A percentile compares a stretch with the other conserved stretches of the same genome.
Evolutionary conservation across 139 green algal species (phyloP).

Genomic region (Chlamydomonas schloesseri): DNA sequence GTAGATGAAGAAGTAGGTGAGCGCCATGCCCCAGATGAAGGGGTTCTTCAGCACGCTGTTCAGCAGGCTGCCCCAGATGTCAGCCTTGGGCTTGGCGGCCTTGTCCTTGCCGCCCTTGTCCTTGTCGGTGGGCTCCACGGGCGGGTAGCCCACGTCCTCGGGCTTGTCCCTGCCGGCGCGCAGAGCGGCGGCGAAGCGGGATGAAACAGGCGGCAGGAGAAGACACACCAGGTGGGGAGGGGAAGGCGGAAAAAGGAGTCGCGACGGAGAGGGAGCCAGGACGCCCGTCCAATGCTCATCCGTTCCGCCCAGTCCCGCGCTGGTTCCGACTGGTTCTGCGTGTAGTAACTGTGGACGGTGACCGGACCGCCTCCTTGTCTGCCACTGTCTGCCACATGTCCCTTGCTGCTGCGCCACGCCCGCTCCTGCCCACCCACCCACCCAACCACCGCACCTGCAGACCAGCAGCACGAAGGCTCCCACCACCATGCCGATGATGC

Average conservation of each 20-base stretch:
- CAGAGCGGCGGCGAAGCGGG: not conserved
- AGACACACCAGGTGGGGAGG: not conserved
- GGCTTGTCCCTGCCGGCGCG: conserved; percentile 78
- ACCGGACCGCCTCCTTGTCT: too few species aligned
- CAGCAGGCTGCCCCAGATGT: conserved; percentile 79
- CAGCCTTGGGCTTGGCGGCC: conserved; percentile 62
- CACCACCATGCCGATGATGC: conserved; percentile 86
- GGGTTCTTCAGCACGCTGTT: conserved; percentile 90
- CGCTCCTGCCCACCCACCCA: not conserved
- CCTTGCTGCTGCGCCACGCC: too few species aligned
- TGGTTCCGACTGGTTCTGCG: too few species aligned
- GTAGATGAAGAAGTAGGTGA: conserved; percentile 97
- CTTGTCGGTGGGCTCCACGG: conserved; percentile 76
- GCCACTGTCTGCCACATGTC: too few species aligned
- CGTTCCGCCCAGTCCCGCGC: too few species aligned
- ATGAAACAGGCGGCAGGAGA: too few species aligned
- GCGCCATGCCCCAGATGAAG: conserved; percentile 95
- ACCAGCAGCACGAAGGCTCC: conserved; percentile 81
- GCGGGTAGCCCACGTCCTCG: conserved; percentile 80
- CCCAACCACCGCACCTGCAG: conserved; percentile 32
- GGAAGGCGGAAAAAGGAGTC: not conserved
- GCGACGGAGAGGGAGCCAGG: too few species aligned
- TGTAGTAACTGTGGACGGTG: too few species aligned
- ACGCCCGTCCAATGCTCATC: too few species aligned
- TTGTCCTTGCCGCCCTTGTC: conserved; percentile 30